Evolutionary conservation across 1,284 basidiomycete genomes (phyloP).

Genomic region (Wolfiporia cocos): DNA sequence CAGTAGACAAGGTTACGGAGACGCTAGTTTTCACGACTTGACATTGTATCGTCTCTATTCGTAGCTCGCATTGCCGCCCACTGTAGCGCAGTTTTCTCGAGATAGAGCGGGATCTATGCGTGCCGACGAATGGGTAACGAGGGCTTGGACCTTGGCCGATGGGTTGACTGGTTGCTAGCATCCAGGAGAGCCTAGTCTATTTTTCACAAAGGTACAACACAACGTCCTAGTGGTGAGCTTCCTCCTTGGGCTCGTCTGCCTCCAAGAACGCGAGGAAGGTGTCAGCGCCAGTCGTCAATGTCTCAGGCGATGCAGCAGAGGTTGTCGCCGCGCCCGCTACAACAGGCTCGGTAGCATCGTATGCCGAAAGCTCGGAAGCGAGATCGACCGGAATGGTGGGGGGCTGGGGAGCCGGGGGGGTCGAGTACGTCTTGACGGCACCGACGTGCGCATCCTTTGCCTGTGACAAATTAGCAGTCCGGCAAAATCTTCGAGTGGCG

Average conservation of each 20-base stretch:
- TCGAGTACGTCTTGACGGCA: conserved; percentile 66
- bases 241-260: conserved; percentile 51
- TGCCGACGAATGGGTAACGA: too few relatives aligned
- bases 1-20: too few relatives aligned
- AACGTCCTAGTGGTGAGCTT: conserved; percentile 42
- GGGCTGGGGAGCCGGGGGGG: conserved; percentile 62
- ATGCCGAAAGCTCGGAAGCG: conserved; percentile 76
- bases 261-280: conserved; percentile 55
- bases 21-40: too few relatives aligned
- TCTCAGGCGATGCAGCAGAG: conserved; percentile 26
- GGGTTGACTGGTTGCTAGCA: too few relatives aligned
- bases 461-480: conserved; percentile 30
- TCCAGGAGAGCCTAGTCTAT: too few relatives aligned
- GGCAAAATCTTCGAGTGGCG: not conserved
- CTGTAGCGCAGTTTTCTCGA: too few relatives aligned
- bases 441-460: conserved; percentile 82
- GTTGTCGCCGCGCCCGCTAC: conserved; percentile 26
- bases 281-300: conserved; percentile 40
- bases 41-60: too few relatives aligned
- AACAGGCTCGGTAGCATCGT: conserved; percentile 73
- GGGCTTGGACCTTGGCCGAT: too few relatives aligned
- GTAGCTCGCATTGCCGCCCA: too few relatives aligned
- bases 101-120: too few relatives aligned
- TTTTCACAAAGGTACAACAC: conserved; percentile 2
- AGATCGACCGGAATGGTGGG: conserved; percentile 75